phyloP scores from a whole-genome alignment of 768 basidiomycete genomes.

The Dioszegia hungarica region DNA sequence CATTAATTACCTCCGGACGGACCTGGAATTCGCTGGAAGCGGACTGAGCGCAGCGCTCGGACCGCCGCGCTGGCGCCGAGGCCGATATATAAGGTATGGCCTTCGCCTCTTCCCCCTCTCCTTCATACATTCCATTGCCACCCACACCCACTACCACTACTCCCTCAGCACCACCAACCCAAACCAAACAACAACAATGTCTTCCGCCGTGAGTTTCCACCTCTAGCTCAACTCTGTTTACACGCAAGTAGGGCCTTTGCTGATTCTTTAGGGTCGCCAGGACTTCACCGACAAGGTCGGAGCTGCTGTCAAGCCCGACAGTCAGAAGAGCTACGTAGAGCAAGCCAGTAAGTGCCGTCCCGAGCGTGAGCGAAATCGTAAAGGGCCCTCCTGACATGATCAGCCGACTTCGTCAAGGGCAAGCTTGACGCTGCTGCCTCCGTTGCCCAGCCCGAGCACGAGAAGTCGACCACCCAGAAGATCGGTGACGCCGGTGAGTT shows the following conservation, averaged over 20 bases:
- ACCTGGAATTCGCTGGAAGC: too few relatives aligned
- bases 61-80: too few relatives aligned
- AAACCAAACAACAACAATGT: constrained; percentile 17
- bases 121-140: background rate
- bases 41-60: too few relatives aligned
- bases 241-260: background rate
- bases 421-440: constrained; percentile 38
- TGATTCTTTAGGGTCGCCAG: constrained; percentile 3
- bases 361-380: too few relatives aligned
- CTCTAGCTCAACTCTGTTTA: background rate
- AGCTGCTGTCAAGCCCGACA: constrained; percentile 39
- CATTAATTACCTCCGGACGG: background rate
- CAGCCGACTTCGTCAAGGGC: constrained; percentile 29
- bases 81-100: background rate
- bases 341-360: constrained; percentile 12
- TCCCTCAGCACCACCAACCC: background rate
- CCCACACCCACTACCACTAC: constrained; percentile 3
- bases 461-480: constrained; percentile 45
- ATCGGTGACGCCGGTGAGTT: constrained; percentile 34
- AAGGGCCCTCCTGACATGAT: constrained; percentile 13
- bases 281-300: constrained; percentile 24
- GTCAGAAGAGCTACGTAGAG: constrained; percentile 36
- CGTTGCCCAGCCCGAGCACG: constrained; percentile 38
- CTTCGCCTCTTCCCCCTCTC: background rate
- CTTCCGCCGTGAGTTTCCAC: constrained; percentile 23